Evolutionary conservation across 2,329 filamentous ascomycete genomes (phyloP).

Genomic region (Salinomyces thailandicus): DNA sequence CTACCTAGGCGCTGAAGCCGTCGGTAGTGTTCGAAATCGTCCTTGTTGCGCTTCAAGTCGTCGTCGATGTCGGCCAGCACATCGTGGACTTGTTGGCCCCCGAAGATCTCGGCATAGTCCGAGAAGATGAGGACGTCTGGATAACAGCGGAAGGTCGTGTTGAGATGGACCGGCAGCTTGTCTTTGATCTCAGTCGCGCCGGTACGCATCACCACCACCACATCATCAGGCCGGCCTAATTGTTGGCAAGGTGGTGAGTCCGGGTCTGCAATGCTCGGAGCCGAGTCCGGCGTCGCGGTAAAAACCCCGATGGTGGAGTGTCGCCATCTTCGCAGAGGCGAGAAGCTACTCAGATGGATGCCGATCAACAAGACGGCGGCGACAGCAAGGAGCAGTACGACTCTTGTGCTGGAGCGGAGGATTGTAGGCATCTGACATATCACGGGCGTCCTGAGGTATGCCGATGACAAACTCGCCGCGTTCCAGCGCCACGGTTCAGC

Average conservation of each 20-base stretch:
- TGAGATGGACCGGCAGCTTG: slow-evolving; percentile 46
- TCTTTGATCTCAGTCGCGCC: slow-evolving; percentile 47
- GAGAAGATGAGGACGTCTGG: slow-evolving; percentile 49
- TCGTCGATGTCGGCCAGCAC: slow-evolving; percentile 25
- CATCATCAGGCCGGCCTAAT: slow-evolving; percentile 33
- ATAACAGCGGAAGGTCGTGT: slow-evolving; percentile 45
- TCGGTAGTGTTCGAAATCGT: slow-evolving; percentile 29
- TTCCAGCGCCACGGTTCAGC: no score
- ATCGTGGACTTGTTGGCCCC: slow-evolving; percentile 30
- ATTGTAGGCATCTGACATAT: neutral
- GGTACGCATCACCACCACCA: slow-evolving; percentile 49
- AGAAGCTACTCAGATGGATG: neutral
- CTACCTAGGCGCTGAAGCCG: slow-evolving; percentile 24
- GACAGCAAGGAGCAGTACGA: neutral
- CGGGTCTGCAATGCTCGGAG: neutral
- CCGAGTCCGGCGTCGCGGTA: neutral
- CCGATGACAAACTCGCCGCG: no score
- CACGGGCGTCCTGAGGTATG: no score
- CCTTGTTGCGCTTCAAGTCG: slow-evolving; percentile 21
- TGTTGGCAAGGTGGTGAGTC: slow-evolving; percentile 4
- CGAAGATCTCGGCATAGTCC: slow-evolving; percentile 44
- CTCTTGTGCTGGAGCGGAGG: neutral
- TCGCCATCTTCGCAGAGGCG: neutral
- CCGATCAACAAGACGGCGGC: neutral
- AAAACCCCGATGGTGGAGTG: neutral